A percentile compares a stretch with the other conserved stretches of the same genome.
phyloP scores from a whole-genome alignment of 2,329 filamentous ascomycete species.

The Dryadomyces quercus-mongolicae region DNA sequence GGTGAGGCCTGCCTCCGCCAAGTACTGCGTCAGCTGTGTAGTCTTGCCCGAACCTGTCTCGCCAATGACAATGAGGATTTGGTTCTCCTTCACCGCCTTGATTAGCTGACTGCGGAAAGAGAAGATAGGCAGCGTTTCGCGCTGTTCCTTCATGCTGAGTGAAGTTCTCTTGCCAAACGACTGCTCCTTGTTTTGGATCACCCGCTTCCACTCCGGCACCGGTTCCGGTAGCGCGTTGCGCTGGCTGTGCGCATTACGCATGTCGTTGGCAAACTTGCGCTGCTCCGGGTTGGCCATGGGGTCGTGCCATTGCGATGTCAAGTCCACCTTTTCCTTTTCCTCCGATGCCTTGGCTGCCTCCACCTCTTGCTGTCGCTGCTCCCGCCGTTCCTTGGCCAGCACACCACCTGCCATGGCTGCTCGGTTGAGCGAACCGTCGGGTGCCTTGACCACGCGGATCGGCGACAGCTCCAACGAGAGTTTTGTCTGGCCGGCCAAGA shows the following conservation, averaged over 20 bases:
- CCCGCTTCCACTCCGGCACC: slow-evolving; percentile 87
- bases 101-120: slow-evolving; percentile 81
- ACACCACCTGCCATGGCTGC: slow-evolving; percentile 89
- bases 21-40: slow-evolving; percentile 88
- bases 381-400: slow-evolving; percentile 79
- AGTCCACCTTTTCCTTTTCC: slow-evolving; percentile 70
- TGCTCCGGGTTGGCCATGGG: slow-evolving; percentile 83
- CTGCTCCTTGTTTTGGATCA: slow-evolving; percentile 66
- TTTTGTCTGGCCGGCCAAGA: slow-evolving; percentile 90
- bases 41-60: slow-evolving; percentile 97
- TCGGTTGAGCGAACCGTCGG: slow-evolving; percentile 94
- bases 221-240: slow-evolving; percentile 35
- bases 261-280: slow-evolving; percentile 77
- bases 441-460: slow-evolving; percentile 92
- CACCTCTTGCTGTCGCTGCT: slow-evolving; percentile 77
- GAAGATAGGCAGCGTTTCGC: slow-evolving; percentile 79
- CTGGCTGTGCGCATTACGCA: slow-evolving; percentile 53
- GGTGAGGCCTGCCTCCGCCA: slow-evolving; percentile 84
- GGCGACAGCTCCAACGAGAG: slow-evolving; percentile 90
- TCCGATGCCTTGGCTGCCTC: slow-evolving; percentile 68
- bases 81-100: slow-evolving; percentile 75
- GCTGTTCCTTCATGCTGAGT: slow-evolving; percentile 89
- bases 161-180: slow-evolving; percentile 76
- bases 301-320: slow-evolving; percentile 90
- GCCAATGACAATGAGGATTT: slow-evolving; percentile 89